These are phyloP conservation scores for Aristolochia contorta DNA, from an alignment of 164 flowering plant genomes.

Conservation along the genomic window DNA sequence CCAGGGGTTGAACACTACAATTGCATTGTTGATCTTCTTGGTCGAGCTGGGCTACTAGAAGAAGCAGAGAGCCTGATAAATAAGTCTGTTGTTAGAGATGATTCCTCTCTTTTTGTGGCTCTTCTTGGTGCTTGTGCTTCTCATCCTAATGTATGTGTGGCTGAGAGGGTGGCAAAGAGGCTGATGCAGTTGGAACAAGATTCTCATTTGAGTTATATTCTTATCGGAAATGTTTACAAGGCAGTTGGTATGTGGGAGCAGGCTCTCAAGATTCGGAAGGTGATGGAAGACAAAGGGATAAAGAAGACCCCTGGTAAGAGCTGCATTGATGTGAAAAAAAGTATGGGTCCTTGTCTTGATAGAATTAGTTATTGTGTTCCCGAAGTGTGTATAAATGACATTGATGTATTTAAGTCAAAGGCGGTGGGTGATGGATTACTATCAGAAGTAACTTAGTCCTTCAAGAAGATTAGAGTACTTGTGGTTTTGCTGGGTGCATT, in stretches of 20 bases:
- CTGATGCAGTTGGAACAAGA: constrained; percentile 65
- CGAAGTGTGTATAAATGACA: background rate
- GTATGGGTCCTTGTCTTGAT: constrained; percentile 6
- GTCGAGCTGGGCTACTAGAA: constrained; percentile 73
- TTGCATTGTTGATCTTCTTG: constrained; percentile 87
- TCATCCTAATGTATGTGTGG: constrained; percentile 31
- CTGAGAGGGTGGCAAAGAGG: constrained; percentile 68
- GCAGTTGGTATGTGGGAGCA: constrained; percentile 62
- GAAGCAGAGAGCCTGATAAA: constrained; percentile 69
- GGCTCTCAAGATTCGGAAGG: constrained; percentile 35
- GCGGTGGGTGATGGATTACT: too few relatives aligned
- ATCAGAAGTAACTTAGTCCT: background rate
- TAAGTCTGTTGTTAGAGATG: constrained; percentile 26
- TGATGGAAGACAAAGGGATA: constrained; percentile 54
- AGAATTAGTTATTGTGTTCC: background rate
- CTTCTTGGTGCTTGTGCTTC: constrained; percentile 78
- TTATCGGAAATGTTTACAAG: constrained; percentile 55
- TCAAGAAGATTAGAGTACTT: background rate
- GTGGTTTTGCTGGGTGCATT: too few relatives aligned
- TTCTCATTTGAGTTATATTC: constrained; percentile 67
- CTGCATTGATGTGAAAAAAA: constrained; percentile 47
- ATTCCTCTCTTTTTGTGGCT: constrained; percentile 62
- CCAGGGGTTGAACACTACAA: constrained; percentile 59
- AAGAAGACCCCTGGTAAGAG: constrained; percentile 65
- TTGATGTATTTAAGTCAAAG: background rate